Percentiles rank a stretch among this genome's conserved stretches.
These are phyloP conservation scores for Spinacia oleracea DNA, from an alignment of 179 eudicot species.

Conservation along the genomic window DNA sequence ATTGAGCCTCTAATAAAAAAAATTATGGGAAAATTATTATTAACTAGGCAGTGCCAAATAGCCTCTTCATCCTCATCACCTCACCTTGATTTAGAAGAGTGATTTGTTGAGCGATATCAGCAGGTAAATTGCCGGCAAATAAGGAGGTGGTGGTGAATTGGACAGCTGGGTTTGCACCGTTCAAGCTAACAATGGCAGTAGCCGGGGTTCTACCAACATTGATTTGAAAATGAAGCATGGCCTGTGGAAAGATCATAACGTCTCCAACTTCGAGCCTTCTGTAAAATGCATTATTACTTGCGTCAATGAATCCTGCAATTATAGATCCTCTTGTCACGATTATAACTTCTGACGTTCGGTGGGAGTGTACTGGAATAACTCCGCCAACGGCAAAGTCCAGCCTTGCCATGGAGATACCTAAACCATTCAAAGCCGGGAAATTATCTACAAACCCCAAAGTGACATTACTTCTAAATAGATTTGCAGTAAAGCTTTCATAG, in stretches of 20 bases:
- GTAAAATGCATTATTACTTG: not conserved
- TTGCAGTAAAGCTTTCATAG: not conserved
- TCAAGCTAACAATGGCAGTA: constrained; percentile 3
- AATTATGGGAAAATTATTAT: too few relatives aligned
- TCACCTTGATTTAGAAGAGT: not conserved
- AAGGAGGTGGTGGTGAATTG: not conserved
- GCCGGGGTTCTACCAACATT: not conserved
- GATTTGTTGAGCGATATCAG: not conserved
- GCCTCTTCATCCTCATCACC: not conserved
- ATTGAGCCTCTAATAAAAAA: too few relatives aligned
- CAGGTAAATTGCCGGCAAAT: not conserved
- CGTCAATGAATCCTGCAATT: not conserved
- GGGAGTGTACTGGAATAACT: not conserved
- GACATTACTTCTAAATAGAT: not conserved
- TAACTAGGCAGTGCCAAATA: not conserved
- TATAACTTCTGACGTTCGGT: not conserved
- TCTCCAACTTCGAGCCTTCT: not conserved
- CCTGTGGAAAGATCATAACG: not conserved
- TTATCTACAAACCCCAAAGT: not conserved
- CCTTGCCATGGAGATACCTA: too few relatives aligned
- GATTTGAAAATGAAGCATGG: not conserved
- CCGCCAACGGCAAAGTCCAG: not conserved
- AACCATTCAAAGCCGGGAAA: not conserved
- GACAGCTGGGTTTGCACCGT: not conserved
- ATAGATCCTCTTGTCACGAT: not conserved